Evolutionary conservation across 257 asterid genomes (phyloP).

Genomic region (Solanum piurae): DNA sequence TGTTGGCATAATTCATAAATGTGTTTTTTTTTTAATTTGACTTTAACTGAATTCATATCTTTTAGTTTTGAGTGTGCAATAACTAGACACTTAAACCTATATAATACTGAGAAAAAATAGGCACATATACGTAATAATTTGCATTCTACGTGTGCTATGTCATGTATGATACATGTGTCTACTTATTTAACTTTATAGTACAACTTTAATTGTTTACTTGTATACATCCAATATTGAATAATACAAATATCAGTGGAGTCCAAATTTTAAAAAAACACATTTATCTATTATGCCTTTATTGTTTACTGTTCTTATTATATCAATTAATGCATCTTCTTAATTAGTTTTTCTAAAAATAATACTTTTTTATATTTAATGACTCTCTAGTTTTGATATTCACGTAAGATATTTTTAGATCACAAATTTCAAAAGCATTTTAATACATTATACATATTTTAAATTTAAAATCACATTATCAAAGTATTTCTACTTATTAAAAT

Average conservation of each 20-base stretch:
- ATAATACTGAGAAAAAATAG: too few relatives aligned
- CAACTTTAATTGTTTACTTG: too few relatives aligned
- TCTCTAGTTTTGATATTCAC: background rate
- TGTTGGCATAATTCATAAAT: background rate
- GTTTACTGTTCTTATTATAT: too few relatives aligned
- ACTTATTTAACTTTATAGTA: too few relatives aligned
- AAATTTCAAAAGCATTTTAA: too few relatives aligned
- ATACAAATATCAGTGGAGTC: too few relatives aligned
- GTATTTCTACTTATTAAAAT: background rate
- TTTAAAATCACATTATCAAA: background rate
- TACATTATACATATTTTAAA: too few relatives aligned
- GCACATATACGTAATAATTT: too few relatives aligned
- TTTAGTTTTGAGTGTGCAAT: too few relatives aligned
- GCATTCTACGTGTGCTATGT: background rate
- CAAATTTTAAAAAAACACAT: too few relatives aligned
- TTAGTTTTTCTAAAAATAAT: background rate
- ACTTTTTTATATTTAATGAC: background rate
- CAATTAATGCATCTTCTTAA: background rate
- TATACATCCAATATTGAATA: too few relatives aligned
- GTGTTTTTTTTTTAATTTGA: background rate
- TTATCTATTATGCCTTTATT: too few relatives aligned
- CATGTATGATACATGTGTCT: background rate
- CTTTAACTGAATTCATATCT: background rate
- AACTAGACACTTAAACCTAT: background rate
- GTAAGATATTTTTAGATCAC: background rate